These are phyloP conservation scores for Gracilaria vermiculophylla DNA, from an alignment of 23 red algal genomes.

Conservation along the genomic window DNA sequence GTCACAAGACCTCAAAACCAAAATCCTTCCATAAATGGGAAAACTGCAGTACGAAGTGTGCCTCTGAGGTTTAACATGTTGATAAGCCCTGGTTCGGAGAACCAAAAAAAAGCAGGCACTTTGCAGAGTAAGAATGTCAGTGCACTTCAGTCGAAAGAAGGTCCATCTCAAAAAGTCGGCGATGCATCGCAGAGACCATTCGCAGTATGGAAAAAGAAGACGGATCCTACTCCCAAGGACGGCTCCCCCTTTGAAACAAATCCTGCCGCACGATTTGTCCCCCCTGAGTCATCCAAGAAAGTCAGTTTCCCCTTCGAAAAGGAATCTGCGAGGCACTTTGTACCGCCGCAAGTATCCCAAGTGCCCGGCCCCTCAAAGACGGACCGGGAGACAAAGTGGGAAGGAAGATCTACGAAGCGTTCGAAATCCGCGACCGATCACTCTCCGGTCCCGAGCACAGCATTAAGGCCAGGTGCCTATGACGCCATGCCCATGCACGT, in stretches of 20 bases:
- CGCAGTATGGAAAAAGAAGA: not conserved
- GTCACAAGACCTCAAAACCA: not conserved
- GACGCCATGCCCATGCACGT: not conserved
- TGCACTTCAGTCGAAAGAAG: not conserved
- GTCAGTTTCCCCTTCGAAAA: not conserved
- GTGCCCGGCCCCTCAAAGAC: not conserved
- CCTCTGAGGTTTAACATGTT: not conserved
- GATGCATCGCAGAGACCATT: not conserved
- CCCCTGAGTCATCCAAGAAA: not conserved
- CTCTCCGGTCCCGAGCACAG: not conserved
- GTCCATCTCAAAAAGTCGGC: not conserved
- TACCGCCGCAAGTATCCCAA: not conserved
- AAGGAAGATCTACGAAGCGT: not conserved
- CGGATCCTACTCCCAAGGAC: not conserved
- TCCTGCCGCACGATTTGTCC: not conserved
- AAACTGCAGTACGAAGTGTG: not conserved
- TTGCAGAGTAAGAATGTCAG: not conserved
- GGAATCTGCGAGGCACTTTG: not conserved
- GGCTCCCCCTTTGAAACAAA: not conserved
- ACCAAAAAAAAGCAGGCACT: not conserved
- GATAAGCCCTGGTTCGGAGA: not conserved
- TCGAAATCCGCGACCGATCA: not conserved
- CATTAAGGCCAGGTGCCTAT: not conserved
- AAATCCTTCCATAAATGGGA: not conserved
- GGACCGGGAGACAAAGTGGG: not conserved